These are phyloP conservation scores for Marasmius fiardii DNA, from an alignment of 1,284 basidiomycete genomes.

Conservation along the genomic window DNA sequence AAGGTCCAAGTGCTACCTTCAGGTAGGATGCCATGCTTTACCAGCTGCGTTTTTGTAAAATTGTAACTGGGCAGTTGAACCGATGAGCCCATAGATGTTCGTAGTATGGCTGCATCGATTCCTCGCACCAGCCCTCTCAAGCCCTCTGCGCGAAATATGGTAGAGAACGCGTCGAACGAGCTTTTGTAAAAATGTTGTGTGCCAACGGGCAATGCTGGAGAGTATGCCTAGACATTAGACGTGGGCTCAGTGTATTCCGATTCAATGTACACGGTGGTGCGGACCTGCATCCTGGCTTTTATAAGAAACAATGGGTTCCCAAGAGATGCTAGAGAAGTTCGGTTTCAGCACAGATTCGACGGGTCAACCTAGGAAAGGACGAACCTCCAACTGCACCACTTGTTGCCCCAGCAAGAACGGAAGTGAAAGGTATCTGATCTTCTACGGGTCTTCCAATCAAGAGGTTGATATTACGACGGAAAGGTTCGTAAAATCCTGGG, in stretches of 20 bases:
- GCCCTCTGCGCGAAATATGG: constrained; percentile 79
- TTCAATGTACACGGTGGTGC: constrained; percentile 18
- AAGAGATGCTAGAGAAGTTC: constrained; percentile 61
- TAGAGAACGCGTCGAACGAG: constrained; percentile 77
- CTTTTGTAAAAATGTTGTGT: constrained; percentile 90
- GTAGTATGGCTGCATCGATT: constrained; percentile 89
- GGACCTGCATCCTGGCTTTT: constrained; percentile 94
- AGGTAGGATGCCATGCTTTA: constrained; percentile 60
- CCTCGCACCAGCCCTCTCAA: constrained; percentile 83
- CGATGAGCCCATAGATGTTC: constrained; percentile 93
- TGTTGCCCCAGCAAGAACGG: constrained; percentile 80
- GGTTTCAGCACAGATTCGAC: constrained; percentile 1
- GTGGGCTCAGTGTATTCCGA: background rate
- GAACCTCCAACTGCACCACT: constrained; percentile 90
- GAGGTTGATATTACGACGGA: constrained; percentile 72
- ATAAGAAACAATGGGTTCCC: constrained; percentile 96
- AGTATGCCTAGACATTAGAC: constrained; percentile 85
- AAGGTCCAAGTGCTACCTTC: constrained; percentile 85
- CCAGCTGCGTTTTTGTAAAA: constrained; percentile 81
- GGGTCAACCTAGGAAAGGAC: constrained; percentile 6
- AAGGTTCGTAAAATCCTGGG: constrained; percentile 92
- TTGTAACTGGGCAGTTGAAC: constrained; percentile 97
- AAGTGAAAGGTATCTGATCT: constrained; percentile 71
- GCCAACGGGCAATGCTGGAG: constrained; percentile 90
- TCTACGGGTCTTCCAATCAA: constrained; percentile 61